Percentiles rank a stretch among this genome's conserved stretches.
Conservation (phyloP, 305 asterid species). For the Petunia hybrid region DNA sequence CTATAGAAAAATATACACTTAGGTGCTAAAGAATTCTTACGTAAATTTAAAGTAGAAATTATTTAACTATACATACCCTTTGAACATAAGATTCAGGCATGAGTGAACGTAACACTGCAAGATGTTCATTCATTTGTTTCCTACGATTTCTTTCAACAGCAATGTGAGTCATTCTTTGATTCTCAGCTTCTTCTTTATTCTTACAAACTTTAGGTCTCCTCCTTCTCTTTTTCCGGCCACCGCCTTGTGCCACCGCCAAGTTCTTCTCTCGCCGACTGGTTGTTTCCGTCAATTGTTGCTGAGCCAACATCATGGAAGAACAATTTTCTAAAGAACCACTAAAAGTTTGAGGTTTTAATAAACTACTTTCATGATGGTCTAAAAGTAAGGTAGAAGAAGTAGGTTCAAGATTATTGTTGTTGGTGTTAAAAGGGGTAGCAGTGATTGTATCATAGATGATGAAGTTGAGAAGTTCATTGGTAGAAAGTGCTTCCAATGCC, state of each 20-base stretch:
- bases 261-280: conserved; percentile 32
- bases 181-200: conserved; percentile 89
- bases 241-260: conserved; percentile 42
- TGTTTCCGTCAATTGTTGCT: conserved; percentile 39
- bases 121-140: conserved; percentile 89
- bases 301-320: conserved; percentile 12
- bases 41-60: neutral
- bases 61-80: conserved; percentile 53
- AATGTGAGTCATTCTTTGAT: conserved; percentile 96
- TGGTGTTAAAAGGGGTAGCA: conserved; percentile 43
- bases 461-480: conserved; percentile 72
- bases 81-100: conserved; percentile 97
- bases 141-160: conserved; percentile 91
- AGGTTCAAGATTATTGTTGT: neutral
- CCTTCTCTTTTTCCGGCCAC: conserved; percentile 73
- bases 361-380: neutral
- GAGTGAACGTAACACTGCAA: conserved; percentile 83
- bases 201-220: conserved; percentile 74
- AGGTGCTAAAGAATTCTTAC: neutral
- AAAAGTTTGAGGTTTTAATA: conserved; percentile 13
- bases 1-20: neutral
- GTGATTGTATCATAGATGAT: conserved; percentile 68
- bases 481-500: conserved; percentile 86
- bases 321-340: neutral
- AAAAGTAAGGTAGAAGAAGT: neutral